Base-by-base conservation (phyloP, 257 asterid species). In the Ophiorrhiza pumila region DNA sequence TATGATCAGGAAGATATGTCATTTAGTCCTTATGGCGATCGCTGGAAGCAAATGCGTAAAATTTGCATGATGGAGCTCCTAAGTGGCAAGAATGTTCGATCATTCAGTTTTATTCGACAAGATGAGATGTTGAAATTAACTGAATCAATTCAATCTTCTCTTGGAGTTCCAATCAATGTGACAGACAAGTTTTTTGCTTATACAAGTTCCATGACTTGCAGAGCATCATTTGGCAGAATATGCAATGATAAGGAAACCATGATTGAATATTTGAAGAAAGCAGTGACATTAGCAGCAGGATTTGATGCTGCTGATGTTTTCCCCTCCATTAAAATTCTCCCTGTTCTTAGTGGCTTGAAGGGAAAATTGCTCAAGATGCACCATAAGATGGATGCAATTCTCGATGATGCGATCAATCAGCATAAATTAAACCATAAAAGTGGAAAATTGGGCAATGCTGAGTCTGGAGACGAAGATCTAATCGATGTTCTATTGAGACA, bases 11-110 rank as follows among this genome's bases (percentile, higher is more conserved):
- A 52, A 0, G 87, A 66, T 66, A 60, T 86, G 1, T 71, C 45
- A 1, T 84, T 80, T 73, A 46, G 78, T 18, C 81, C 85, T 1
- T 84, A 86, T 69, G 77, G 78, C 34, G 85, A 79, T 4, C 75
- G 80, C 74, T 84, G 85, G 91, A 72, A 80, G 9, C 86, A 87
- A 18, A 72, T 85, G 83, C 80, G 88, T 0, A 81, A 79, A 47
- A 72, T 83, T 74, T 84, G n/a, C n/a, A n/a, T n/a, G n/a, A n/a
- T n/a, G n/a, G n/a, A n/a, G n/a, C n/a, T n/a, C n/a, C n/a, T n/a
- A 18, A 61, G 79, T 31, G 20, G 77, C 10, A 77, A 69, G 4
- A 79, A 63, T 10, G 86, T 81, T 12, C 55, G 47, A 2, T 87
- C 84, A 0, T 83, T 79, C 57, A 73, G 63, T 23, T 18, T 41